Evolutionary conservation across 1,284 basidiomycete species (phyloP), one percentile per base, ranked within the genome.

Genomic region (Ceratobasidium sp.): DNA sequence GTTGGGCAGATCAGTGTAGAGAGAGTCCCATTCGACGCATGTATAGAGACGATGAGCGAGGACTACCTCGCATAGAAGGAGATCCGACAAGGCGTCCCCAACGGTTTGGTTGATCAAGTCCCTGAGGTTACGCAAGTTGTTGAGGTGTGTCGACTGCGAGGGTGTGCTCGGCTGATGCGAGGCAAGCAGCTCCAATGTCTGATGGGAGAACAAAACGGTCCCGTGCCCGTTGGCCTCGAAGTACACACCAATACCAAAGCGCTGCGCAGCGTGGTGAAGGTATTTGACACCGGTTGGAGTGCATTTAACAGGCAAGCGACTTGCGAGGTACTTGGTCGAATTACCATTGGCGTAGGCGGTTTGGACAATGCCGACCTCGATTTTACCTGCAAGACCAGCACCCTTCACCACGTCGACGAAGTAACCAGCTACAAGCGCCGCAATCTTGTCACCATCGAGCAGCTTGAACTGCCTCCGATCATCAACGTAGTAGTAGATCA

Each of bases 141-240:
- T 89, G 58, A 96, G 88, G 45, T 94, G 94, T 8, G 91, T 93
- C 17, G 90, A 89, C 80, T 95, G 91, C 10, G 93, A 91, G 20
- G 94, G 92, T 1, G 93, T 94, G 35, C 90, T 88, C 0, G 95
- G 92, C 80, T 92, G 86, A 79, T 94, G 87, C 11, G 85, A 85
- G 58, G 87, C 83, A 35, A 97, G 86, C 49, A 84, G 89, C 39
- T 89, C 86, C 63, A 91, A 86, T 1, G 94, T 92, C 26, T 88
- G 84, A 8, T 88, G 88, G 2, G 97, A 98, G 86, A 99, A 99
- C 67, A 99, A 85, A 60, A 99, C 95, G 0, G 98, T 99, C 51
- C 98, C 98, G 82, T 99, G 98, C 0, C 98, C 98, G 83, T 99
- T 99, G 68, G 98, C 98, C 85, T 99, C 98, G 82, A 99, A 99